Evolutionary conservation across 306 rosid species (phyloP), one percentile per base, ranked within the genome.

Genomic region (Pterocarpus macrocarpus): DNA sequence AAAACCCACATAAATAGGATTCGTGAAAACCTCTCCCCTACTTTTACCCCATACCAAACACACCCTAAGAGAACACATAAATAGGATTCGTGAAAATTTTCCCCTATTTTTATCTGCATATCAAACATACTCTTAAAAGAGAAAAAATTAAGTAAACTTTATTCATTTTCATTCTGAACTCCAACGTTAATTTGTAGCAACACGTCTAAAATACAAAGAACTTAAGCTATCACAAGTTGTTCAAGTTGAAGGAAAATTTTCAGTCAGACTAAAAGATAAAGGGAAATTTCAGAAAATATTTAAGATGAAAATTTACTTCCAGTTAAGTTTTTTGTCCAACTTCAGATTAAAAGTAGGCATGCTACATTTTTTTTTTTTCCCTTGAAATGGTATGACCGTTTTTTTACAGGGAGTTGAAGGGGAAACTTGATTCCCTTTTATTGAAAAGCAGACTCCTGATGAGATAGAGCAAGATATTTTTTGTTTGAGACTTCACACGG

Each of bases 401-500:
- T 15, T 55, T 33, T 69, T 32, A 56, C 9, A 41, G 22, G 75
- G 33, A 49, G 64, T 17, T 15, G 49, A 44, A 28, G 17, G 49
- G 58, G 64, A 82, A 64, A 44, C 41, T 10, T 35, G 64, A 64
- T 68, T 11, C 69, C 53, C 69, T 17, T 32, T 62, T 30, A 71
- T 38, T 71, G 67, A 67, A 71, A 57, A 75, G 57, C 62, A 70
- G 36, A 65, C 41, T 22, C 52, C 5, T 28, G 15, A 36, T 47
- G 28, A 73, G 38, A 67, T 15, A 34, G 72, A 86, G 66, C 45
- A 33, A 67, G n/a, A 78, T 67, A 78, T 45, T 56, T 55, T 56
- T 43, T 43, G 34, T 71, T 55, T 38, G 22, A 68, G 69, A 80
- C 61, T 45, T 67, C 65, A 62, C 8, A 56, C 17, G 32, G 5